A percentile compares a stretch with the other conserved stretches of the same genome.
These are phyloP conservation scores for Eucalyptus pauciflora DNA, from an alignment of 345 rosid species.

Conservation along the genomic window DNA sequence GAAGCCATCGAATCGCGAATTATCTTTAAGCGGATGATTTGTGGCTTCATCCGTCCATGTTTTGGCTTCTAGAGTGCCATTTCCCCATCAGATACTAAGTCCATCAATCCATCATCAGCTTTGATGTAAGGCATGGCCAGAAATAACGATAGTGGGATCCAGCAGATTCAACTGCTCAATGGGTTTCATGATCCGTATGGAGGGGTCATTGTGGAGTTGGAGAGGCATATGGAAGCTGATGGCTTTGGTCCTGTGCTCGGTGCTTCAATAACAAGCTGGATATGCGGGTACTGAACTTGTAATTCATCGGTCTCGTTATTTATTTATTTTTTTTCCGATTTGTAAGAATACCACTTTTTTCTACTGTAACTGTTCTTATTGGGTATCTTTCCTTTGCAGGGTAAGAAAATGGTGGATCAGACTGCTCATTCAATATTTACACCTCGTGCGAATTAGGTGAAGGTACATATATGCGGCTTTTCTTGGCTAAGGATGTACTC, in stretches of 20 bases:
- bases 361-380: not conserved
- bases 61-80: not conserved
- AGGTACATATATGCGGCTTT: constrained; percentile 5
- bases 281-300: not conserved
- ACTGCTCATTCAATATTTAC: constrained; percentile 22
- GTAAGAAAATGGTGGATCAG: constrained; percentile 69
- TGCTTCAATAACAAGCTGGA: not conserved
- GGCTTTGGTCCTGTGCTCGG: not conserved
- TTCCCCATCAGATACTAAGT: not conserved
- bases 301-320: not conserved
- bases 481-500: not conserved
- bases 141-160: not conserved
- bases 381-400: constrained; percentile 16
- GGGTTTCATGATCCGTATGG: not conserved
- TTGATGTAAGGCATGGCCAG: not conserved
- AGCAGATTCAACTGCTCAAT: not conserved
- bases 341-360: not conserved
- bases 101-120: not conserved
- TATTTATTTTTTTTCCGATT: too few relatives aligned
- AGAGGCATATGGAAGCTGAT: not conserved
- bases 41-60: not conserved
- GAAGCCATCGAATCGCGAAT: not conserved
- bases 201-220: not conserved
- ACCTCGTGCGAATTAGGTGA: constrained; percentile 30
- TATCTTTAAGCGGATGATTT: not conserved